These are phyloP conservation scores for Sporothrix phasma DNA, from an alignment of 2,329 filamentous ascomycete species.

Conservation along the genomic window DNA sequence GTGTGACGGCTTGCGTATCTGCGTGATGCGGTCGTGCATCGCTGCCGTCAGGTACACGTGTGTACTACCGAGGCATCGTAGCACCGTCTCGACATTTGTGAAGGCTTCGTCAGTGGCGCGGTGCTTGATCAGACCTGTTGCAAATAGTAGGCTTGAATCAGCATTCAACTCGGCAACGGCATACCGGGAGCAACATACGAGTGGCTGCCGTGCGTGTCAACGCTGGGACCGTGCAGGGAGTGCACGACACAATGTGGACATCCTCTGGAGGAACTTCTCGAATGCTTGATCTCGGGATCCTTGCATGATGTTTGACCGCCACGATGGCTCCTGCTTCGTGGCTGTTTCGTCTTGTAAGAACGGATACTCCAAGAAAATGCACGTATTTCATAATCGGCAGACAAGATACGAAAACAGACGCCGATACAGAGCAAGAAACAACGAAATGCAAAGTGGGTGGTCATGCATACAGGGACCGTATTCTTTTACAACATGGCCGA, in stretches of 20 bases:
- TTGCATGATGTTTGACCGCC: constrained; percentile 98
- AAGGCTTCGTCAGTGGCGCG: constrained; percentile 71
- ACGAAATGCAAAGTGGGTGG: not conserved
- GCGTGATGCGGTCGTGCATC: constrained; percentile 96
- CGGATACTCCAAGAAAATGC: not conserved
- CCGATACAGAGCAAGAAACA: constrained; percentile 16
- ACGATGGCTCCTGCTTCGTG: constrained; percentile 91
- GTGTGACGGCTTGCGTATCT: constrained; percentile 95
- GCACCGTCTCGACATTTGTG: constrained; percentile 66
- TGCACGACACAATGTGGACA: constrained; percentile 93
- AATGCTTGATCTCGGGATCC: constrained; percentile 93
- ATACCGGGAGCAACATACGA: constrained; percentile 45
- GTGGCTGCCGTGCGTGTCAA: constrained; percentile 83
- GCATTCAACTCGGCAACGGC: not conserved
- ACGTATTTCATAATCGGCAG: not conserved
- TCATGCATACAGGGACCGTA: constrained; percentile 78
- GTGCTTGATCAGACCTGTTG: constrained; percentile 73
- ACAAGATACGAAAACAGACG: not conserved
- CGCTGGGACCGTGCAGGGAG: constrained; percentile 86
- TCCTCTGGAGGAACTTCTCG: constrained; percentile 74
- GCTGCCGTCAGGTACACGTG: constrained; percentile 78
- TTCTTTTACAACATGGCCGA: constrained; percentile 74
- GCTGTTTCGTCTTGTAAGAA: constrained; percentile 41
- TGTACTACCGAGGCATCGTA: constrained; percentile 76
- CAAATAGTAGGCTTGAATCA: not conserved